Conservation (phyloP, 352 stramenopile species). For the Aphanomyces cochlioides region DNA sequence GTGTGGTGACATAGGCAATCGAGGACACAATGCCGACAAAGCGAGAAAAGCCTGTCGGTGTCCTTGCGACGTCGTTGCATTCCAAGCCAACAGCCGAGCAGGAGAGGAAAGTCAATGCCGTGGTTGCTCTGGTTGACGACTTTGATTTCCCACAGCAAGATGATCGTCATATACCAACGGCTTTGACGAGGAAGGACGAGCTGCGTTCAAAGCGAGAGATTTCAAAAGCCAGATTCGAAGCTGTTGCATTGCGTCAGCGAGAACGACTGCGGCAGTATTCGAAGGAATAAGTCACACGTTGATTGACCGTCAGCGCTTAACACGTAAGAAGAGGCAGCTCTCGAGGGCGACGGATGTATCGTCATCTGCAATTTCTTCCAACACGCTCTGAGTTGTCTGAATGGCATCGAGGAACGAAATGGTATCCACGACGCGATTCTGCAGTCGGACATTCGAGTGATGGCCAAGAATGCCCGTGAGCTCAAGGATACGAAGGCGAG, state of each 20-base stretch:
- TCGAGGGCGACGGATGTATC: background rate
- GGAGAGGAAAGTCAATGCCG: too few species aligned
- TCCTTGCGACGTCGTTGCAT: background rate
- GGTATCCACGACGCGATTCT: background rate
- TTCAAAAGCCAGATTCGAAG: slow-evolving; percentile 20
- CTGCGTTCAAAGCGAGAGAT: slow-evolving; percentile 16
- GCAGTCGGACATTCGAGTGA: background rate
- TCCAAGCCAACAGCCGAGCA: too few species aligned
- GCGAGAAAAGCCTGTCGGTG: background rate
- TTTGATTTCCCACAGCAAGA: too few species aligned
- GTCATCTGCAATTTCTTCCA: slow-evolving; percentile 8
- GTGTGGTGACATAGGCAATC: background rate
- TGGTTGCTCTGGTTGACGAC: too few species aligned
- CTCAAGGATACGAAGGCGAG: slow-evolving; percentile 8
- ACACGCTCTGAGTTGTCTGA: slow-evolving; percentile 5
- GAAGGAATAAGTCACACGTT: background rate
- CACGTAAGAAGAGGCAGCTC: slow-evolving; percentile 14
- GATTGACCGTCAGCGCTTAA: background rate
- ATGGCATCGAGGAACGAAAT: slow-evolving; percentile 16
- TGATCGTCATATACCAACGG: too few species aligned
- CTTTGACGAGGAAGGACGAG: slow-evolving; percentile 6
- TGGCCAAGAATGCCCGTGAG: slow-evolving; percentile 5
- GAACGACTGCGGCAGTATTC: slow-evolving; percentile 10
- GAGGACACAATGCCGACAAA: too few species aligned
- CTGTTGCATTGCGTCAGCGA: background rate